Base-by-base conservation (phyloP, 2,329 filamentous ascomycete species). In the Fusarium chuoi region DNA sequence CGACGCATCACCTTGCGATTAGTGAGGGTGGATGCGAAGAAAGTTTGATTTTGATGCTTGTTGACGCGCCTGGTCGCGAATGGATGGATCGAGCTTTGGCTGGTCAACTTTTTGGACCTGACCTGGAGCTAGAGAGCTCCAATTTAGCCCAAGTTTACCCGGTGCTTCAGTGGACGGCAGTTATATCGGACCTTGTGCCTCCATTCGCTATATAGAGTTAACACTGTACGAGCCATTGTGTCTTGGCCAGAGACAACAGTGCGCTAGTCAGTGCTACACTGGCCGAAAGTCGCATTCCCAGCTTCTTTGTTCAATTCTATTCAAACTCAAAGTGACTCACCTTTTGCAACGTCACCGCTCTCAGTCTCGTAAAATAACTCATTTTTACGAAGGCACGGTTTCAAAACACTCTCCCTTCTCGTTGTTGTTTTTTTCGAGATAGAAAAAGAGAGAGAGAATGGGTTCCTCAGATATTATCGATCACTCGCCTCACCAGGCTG, bases 401-500 rank as follows among this genome's bases (percentile, higher is more conserved):
- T 35, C 30, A 48, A 68, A 70, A 30, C 22, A 35, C 48, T 14
- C 24, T 49, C 11, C 20, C 28, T 41, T 56, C 45, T 59, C 24
- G 49, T 42, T 24, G 22, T 30, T 65, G 15, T 62, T 54, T n/a
- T 39, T 41, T 42, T 6, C 20, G 20, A 42, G 46, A 33, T 17
- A 6, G 30, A 51, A n/a, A 54, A 17, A n/a, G 38, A 55, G 35
- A 42, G 24, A 55, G 85, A 79, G 49, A 67, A 90, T 90, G 88
- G 78, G 86, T 69, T 84, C 84, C 44, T 73, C 81, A 41, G 84
- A 86, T 69, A 85, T 90, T 68, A 83, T 90, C 74, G 96, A 98
- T 81, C 92, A 98, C 83, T 98, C 96, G 68, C 95, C 95, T 78
- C 92, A 93, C 81, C 92, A 98, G 83, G 93, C 94, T 68, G 89